A percentile compares a stretch with the other conserved stretches of the same genome.
These are phyloP conservation scores for Aspergillus sp. DNA, from an alignment of 2,329 filamentous ascomycete species.

Conservation along the genomic window DNA sequence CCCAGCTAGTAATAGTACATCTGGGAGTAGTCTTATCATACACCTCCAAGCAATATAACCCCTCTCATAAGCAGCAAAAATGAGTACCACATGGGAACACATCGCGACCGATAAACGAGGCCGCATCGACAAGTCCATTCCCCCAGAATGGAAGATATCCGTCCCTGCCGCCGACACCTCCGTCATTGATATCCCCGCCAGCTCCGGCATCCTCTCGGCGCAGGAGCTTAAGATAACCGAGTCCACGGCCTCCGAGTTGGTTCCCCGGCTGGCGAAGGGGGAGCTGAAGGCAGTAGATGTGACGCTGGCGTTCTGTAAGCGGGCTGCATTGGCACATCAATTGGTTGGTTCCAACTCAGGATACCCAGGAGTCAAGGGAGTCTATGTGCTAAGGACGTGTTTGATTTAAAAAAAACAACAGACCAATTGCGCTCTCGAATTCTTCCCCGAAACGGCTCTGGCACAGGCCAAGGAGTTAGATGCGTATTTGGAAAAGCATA, in stretches of 20 bases:
- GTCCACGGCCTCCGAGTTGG: conserved; percentile 10
- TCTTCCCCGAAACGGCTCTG: conserved; percentile 24
- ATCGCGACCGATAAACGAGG: conserved; percentile 11
- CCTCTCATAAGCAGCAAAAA: not conserved
- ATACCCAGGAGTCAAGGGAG: not conserved
- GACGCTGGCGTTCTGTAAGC: conserved; percentile 27
- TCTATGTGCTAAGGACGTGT: no score
- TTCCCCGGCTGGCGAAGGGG: conserved; percentile 4
- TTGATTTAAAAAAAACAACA: not conserved
- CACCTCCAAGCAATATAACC: not conserved
- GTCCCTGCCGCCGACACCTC: conserved; percentile 3
- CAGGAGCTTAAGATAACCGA: conserved; percentile 13
- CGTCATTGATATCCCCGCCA: conserved; percentile 8
- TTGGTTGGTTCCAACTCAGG: not conserved
- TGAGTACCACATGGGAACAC: conserved; percentile 9
- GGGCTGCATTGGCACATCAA: conserved; percentile 31
- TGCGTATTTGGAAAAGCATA: conserved; percentile 12
- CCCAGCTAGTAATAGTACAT: not conserved
- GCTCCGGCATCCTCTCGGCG: conserved; percentile 8
- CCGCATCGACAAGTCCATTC: conserved; percentile 12
- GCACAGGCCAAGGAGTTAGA: conserved; percentile 25
- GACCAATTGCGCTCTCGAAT: conserved; percentile 25
- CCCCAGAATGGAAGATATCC: conserved; percentile 11
- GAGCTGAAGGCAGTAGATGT: conserved; percentile 6
- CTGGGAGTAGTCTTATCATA: not conserved